Conservation (phyloP, 331 rosid species). For the Acacia pycnantha region DNA sequence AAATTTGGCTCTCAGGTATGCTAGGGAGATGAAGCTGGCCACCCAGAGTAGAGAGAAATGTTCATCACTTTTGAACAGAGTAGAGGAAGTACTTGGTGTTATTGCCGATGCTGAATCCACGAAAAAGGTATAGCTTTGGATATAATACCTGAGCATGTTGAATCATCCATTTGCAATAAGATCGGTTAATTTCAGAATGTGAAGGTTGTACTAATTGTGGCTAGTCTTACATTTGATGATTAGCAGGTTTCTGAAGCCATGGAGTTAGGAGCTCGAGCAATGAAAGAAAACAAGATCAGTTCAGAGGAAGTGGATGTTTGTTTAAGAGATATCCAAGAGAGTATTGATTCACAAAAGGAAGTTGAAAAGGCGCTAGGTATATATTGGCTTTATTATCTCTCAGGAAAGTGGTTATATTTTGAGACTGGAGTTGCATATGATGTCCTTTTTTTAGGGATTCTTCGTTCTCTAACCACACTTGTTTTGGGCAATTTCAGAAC, state of each 20-base stretch:
- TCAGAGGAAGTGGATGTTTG: slow-evolving; percentile 72
- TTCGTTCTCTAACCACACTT: background rate
- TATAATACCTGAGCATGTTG: background rate
- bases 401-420: slow-evolving; percentile 7
- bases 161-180: background rate
- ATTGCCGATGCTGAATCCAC: slow-evolving; percentile 81
- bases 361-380: slow-evolving; percentile 75
- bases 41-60: slow-evolving; percentile 75
- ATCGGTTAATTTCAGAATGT: slow-evolving; percentile 9
- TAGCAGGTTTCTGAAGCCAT: slow-evolving; percentile 91
- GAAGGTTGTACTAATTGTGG: slow-evolving; percentile 16
- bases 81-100: slow-evolving; percentile 72
- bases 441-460: background rate
- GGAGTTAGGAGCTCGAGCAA: slow-evolving; percentile 76
- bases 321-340: slow-evolving; percentile 74
- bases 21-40: slow-evolving; percentile 71
- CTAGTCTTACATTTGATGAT: slow-evolving; percentile 22
- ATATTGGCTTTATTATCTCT: slow-evolving; percentile 22
- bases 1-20: slow-evolving; percentile 72
- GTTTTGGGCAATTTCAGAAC: slow-evolving; percentile 47
- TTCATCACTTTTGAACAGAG: slow-evolving; percentile 70
- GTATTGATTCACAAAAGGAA: slow-evolving; percentile 78
- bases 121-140: slow-evolving; percentile 54
- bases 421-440: slow-evolving; percentile 10
- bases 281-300: slow-evolving; percentile 67